Evolutionary conservation across 202 grass and related monocot species (phyloP).

Genomic region (Digitaria exilis): DNA sequence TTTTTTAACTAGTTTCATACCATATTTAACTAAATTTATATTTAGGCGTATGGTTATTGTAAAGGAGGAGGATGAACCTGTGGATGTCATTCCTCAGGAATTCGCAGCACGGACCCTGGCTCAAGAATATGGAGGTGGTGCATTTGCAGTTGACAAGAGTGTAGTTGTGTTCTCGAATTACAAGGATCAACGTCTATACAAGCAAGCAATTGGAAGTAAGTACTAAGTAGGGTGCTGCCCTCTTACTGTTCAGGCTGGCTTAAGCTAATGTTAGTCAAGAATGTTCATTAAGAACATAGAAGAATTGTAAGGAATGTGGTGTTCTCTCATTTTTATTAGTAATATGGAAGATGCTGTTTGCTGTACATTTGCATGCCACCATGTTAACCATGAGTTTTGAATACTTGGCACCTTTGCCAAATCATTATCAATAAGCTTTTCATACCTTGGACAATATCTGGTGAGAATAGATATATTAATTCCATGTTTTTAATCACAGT

Average conservation of each 20-base stretch:
- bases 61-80: slow-evolving; percentile 70
- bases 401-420: background rate
- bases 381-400: background rate
- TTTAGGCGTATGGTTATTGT: slow-evolving; percentile 81
- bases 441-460: background rate
- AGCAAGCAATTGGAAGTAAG: slow-evolving; percentile 70
- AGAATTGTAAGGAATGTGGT: background rate
- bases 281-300: background rate
- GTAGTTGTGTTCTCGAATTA: slow-evolving; percentile 91
- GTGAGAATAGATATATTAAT: background rate
- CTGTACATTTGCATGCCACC: background rate
- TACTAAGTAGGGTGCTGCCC: slow-evolving; percentile 11
- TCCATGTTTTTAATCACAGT: background rate
- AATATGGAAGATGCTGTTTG: background rate
- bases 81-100: slow-evolving; percentile 75
- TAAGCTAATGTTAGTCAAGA: slow-evolving; percentile 2
- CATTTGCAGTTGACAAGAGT: slow-evolving; percentile 69
- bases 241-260: background rate
- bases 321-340: background rate
- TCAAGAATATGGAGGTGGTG: slow-evolving; percentile 88
- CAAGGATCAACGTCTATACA: slow-evolving; percentile 87
- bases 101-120: slow-evolving; percentile 84
- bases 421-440: background rate
- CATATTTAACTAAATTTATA: slow-evolving; percentile 26
- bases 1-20: background rate